These are phyloP conservation scores for Mycena galopus DNA, from an alignment of 768 basidiomycete species.

Conservation along the genomic window DNA sequence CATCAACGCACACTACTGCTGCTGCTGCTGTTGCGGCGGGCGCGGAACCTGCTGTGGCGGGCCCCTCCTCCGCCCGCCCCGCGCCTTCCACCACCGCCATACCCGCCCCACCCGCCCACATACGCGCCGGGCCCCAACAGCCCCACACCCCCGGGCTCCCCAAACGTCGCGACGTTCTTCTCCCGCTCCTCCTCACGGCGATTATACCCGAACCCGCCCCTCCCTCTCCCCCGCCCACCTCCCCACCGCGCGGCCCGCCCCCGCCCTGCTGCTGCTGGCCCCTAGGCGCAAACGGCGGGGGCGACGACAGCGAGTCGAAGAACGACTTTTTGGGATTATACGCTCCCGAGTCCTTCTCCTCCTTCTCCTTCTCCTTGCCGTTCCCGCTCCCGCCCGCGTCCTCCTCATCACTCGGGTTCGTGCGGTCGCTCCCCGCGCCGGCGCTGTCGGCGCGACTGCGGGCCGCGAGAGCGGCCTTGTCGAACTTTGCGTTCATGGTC, in stretches of 20 bases:
- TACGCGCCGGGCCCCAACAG: slow-evolving; percentile 84
- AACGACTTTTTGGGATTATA: slow-evolving; percentile 87
- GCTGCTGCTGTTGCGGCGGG: not conserved
- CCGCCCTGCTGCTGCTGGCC: slow-evolving; percentile 54
- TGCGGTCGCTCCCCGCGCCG: slow-evolving; percentile 40
- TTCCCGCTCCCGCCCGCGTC: slow-evolving; percentile 39
- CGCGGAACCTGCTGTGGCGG: not conserved
- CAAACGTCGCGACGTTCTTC: slow-evolving; percentile 89
- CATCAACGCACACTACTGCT: not conserved
- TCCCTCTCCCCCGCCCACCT: slow-evolving; percentile 55
- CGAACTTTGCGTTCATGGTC: slow-evolving; percentile 82
- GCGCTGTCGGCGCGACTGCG: slow-evolving; percentile 23
- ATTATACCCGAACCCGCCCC: slow-evolving; percentile 69
- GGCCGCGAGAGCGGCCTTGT: slow-evolving; percentile 72
- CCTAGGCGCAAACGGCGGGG: slow-evolving; percentile 39
- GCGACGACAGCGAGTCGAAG: slow-evolving; percentile 77
- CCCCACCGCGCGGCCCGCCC: slow-evolving; percentile 51
- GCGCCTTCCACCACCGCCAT: slow-evolving; percentile 63
- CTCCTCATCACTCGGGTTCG: slow-evolving; percentile 47
- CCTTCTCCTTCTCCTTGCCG: slow-evolving; percentile 51
- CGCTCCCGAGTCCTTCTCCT: slow-evolving; percentile 50
- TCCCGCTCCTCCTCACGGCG: slow-evolving; percentile 88
- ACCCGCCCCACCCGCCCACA: slow-evolving; percentile 84
- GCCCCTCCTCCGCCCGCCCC: slow-evolving; percentile 46
- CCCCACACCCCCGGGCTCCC: slow-evolving; percentile 85